These are phyloP conservation scores for Cutaneotrichosporon arboriforme DNA, from an alignment of 1,284 basidiomycete species.

Conservation along the genomic window DNA sequence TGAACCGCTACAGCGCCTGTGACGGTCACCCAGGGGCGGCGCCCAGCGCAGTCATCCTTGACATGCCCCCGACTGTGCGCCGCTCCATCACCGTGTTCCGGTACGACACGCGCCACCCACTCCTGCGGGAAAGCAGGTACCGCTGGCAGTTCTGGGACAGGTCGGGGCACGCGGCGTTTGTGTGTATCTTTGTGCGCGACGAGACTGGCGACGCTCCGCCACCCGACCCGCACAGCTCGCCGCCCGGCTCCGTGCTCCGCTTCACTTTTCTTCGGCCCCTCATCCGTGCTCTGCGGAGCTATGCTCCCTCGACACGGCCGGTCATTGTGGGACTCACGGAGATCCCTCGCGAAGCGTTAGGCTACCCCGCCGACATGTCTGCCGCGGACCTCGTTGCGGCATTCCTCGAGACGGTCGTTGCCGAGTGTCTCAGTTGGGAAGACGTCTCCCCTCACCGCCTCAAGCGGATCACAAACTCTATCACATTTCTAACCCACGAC, in stretches of 20 bases:
- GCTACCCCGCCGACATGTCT: neutral
- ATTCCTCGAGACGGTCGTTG: neutral
- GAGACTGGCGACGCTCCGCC: neutral
- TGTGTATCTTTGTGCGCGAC: neutral
- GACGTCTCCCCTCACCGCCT: neutral
- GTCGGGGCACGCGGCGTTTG: neutral
- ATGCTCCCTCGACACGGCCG: neutral
- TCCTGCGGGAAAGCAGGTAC: neutral
- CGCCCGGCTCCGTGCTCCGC: neutral
- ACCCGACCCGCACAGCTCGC: neutral
- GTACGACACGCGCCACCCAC: neutral
- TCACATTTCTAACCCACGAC: neutral
- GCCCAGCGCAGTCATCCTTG: neutral
- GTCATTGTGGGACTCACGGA: neutral
- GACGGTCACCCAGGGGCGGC: too few species aligned
- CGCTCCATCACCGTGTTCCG: neutral
- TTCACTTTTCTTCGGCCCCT: neutral
- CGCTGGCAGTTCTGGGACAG: constrained; percentile 2
- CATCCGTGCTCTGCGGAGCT: neutral
- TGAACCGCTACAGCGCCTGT: neutral
- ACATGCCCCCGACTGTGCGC: neutral
- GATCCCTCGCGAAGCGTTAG: neutral
- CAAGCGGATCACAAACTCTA: neutral
- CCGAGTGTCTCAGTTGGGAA: neutral
- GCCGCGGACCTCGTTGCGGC: neutral